Evolutionary conservation across 2,329 filamentous ascomycete species (phyloP).

Genomic region (Pseudopyrenochaeta lycopersici): DNA sequence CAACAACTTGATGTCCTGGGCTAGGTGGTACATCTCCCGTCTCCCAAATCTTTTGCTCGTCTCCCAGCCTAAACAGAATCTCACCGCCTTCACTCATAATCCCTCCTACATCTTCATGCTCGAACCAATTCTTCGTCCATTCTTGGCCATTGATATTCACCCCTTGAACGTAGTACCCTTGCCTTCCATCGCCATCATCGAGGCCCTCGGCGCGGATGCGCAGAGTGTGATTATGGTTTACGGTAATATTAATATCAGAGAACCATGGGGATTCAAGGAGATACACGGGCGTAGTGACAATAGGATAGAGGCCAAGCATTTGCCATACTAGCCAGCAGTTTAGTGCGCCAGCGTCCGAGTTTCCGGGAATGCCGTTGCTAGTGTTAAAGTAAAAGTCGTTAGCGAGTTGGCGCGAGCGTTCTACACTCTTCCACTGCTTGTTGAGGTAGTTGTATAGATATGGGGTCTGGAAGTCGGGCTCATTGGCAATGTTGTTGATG

Average conservation of each 20-base stretch:
- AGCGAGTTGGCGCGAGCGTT: constrained; percentile 44
- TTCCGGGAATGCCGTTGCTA: constrained; percentile 55
- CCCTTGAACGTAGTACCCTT: constrained; percentile 62
- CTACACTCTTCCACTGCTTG: constrained; percentile 48
- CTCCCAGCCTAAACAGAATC: constrained; percentile 43
- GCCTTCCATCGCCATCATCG: constrained; percentile 52
- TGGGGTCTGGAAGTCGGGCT: constrained; percentile 52
- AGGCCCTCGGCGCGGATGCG: constrained; percentile 56
- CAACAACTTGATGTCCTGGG: constrained; percentile 42
- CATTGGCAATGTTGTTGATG: constrained; percentile 51
- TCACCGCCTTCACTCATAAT: constrained; percentile 47
- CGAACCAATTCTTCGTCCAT: constrained; percentile 66
- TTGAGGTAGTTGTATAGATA: constrained; percentile 55
- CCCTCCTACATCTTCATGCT: constrained; percentile 57
- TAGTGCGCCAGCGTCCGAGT: constrained; percentile 58
- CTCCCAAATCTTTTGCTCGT: constrained; percentile 40
- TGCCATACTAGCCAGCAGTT: constrained; percentile 63
- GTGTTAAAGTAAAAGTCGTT: constrained; percentile 54
- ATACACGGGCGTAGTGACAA: constrained; percentile 59
- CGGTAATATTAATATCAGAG: constrained; percentile 46
- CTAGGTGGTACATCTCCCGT: constrained; percentile 44
- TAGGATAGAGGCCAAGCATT: constrained; percentile 59
- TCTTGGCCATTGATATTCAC: constrained; percentile 62
- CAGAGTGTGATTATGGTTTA: constrained; percentile 50
- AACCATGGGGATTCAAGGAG: constrained; percentile 59